Base-by-base conservation (phyloP, 345 rosid species). In the Zanthoxylum bungeanum region DNA sequence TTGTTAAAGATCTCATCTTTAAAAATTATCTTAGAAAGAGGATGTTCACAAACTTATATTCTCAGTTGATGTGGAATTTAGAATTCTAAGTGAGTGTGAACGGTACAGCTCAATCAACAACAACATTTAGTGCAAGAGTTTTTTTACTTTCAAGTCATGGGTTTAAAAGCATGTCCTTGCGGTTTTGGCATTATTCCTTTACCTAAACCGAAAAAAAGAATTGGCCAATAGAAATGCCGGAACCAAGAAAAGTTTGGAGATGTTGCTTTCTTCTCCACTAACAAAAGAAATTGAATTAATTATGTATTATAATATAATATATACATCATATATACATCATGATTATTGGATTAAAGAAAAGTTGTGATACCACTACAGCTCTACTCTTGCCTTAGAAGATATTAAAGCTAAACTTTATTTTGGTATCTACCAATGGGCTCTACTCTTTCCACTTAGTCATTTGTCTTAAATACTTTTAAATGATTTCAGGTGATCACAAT, bases 371-470 rank as follows among this genome's bases (percentile, higher is more conserved):
- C n/a, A n/a, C n/a, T n/a, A n/a, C n/a, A n/a, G n/a, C n/a, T 62
- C 71, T 60, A 40, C 58, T 62, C 71, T 70, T 76, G 71, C 63
- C 71, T 76, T 79, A 3, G 66, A 76, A 76, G 83, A 28, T 61
- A 79, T 58, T 31, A 50, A 56, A 73, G 33, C 30, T 7, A 11
- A 1, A 19, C 34, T 33, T 67, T 9, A 31, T 25, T 39, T 28
- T 36, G 28, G 34, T 52, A 42, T 57, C 60, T 1, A 25, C 62
- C 72, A 36, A 73, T 69, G 66, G 57, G 52, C 16, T 73, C n/a
- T n/a, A n/a, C n/a, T n/a, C 56, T 64, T 28, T 69, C 53, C 34
- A 44, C 27, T 64, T 31, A 72, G 79, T 69, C 73, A 62, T 69
- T 31, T 59, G 57, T 61, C 40, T 30, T 21, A 36, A 51, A 51